A percentile compares a stretch with the other conserved stretches of the same genome.
These are phyloP conservation scores for Physcomitrium patens DNA, from an alignment of 225 moss, liverwort and hornwort species.

Conservation along the genomic window DNA sequence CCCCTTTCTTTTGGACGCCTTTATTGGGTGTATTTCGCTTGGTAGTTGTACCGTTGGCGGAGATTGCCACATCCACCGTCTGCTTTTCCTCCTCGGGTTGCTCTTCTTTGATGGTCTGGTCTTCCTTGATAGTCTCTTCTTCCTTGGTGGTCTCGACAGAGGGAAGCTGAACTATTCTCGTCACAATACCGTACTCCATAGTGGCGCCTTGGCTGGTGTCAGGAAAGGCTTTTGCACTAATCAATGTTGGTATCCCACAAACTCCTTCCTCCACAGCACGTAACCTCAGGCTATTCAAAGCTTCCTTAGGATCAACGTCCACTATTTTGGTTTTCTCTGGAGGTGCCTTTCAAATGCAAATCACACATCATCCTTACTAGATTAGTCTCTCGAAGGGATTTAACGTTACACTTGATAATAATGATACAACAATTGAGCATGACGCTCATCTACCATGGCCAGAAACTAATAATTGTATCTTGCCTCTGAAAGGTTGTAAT, in stretches of 20 bases:
- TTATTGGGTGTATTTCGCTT: slow-evolving; percentile 33
- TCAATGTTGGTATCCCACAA: slow-evolving; percentile 45
- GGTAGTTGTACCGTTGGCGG: slow-evolving; percentile 2
- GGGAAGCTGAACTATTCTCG: slow-evolving; percentile 51
- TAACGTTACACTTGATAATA: slow-evolving; percentile 10
- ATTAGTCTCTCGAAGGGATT: not conserved
- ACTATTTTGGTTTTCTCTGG: slow-evolving; percentile 43
- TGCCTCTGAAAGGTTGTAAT: not conserved
- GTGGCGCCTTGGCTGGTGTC: slow-evolving; percentile 70
- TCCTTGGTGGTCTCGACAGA: slow-evolving; percentile 21
- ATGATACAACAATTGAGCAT: not conserved
- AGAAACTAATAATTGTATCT: slow-evolving; percentile 5
- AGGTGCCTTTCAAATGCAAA: slow-evolving; percentile 38
- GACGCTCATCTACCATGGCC: not conserved
- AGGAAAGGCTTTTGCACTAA: slow-evolving; percentile 44
- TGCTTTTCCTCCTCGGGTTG: slow-evolving; percentile 27
- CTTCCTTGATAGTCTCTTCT: not conserved
- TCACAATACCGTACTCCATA: slow-evolving; percentile 62
- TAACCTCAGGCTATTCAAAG: slow-evolving; percentile 57
- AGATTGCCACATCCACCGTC: slow-evolving; percentile 19
- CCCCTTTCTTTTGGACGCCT: slow-evolving; percentile 34
- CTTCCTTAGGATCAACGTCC: slow-evolving; percentile 50
- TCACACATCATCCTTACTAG: not conserved
- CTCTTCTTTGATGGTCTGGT: slow-evolving; percentile 26
- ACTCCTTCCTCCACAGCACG: slow-evolving; percentile 55